Evolutionary conservation across 305 asterid genomes (phyloP).

Genomic region (Striga hermonthica): DNA sequence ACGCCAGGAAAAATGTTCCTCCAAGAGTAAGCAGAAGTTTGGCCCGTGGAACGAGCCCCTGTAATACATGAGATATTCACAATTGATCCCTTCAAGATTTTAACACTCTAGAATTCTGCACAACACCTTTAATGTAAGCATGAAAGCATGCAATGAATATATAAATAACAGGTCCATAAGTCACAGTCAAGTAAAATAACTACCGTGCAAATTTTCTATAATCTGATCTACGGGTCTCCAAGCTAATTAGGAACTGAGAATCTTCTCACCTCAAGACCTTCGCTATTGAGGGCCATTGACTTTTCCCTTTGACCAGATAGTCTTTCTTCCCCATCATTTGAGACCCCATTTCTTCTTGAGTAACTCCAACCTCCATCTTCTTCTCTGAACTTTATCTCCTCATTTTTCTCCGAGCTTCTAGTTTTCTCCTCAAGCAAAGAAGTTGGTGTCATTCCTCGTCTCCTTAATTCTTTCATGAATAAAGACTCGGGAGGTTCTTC

Average conservation of each 20-base stretch:
- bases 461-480: constrained; percentile 82
- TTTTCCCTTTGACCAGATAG: constrained; percentile 65
- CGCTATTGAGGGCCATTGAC: constrained; percentile 90
- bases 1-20: constrained; percentile 79
- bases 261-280: constrained; percentile 85
- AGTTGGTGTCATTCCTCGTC: constrained; percentile 83
- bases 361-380: constrained; percentile 83
- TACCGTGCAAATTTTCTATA: too few species aligned
- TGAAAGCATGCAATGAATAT: not conserved
- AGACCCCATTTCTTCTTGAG: constrained; percentile 54
- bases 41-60: constrained; percentile 95
- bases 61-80: too few species aligned
- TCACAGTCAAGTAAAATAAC: not conserved
- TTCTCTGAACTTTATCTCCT: constrained; percentile 57
- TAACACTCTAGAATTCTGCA: too few species aligned
- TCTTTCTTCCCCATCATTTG: constrained; percentile 51
- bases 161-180: constrained; percentile 6
- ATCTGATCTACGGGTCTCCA: not conserved
- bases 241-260: constrained; percentile 4
- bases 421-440: constrained; percentile 82
- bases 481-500: constrained; percentile 95
- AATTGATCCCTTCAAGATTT: too few species aligned
- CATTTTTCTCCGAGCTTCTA: constrained; percentile 46
- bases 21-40: constrained; percentile 79
- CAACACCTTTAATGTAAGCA: too few species aligned